Percentiles rank a stretch among this genome's conserved stretches.
Conservation (phyloP, 2,329 filamentous ascomycete genomes). For the Zasmidium citrigriseum region DNA sequence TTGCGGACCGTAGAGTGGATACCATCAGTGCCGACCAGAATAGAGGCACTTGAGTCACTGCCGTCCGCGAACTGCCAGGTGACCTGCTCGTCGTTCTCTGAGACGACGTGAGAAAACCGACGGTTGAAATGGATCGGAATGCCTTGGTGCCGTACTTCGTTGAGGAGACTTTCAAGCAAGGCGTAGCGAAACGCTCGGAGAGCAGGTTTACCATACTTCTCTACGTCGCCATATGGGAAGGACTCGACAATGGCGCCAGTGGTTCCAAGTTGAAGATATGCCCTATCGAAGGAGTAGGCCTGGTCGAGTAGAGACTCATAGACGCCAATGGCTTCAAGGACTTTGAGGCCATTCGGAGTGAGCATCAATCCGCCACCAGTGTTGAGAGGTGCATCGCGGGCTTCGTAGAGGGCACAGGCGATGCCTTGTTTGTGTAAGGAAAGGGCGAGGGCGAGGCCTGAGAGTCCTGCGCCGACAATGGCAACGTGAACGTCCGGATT, state of each 20-base stretch:
- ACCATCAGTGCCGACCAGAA: constrained; percentile 4
- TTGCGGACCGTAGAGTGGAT: constrained; percentile 4
- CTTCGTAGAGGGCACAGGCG: constrained; percentile 4
- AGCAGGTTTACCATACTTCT: constrained; percentile 1
- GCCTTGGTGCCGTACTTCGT: not conserved
- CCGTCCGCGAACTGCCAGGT: constrained; percentile 4
- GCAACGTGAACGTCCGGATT: not conserved
- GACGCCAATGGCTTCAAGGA: constrained; percentile 1
- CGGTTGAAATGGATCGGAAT: constrained; percentile 6
- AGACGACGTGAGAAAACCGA: not conserved
- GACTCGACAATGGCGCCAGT: not conserved
- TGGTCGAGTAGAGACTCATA: not conserved
- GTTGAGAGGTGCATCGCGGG: constrained; percentile 2
- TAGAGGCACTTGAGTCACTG: not conserved
- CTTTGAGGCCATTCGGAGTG: constrained; percentile 4
- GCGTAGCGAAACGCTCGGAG: not conserved
- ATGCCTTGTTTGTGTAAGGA: constrained; percentile 1
- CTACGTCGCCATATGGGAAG: not conserved
- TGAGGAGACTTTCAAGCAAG: not conserved
- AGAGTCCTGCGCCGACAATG: constrained; percentile 4
- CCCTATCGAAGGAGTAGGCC: constrained; percentile 1
- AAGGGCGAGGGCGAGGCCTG: constrained; percentile 1
- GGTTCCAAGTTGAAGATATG: not conserved
- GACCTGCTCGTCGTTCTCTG: not conserved
- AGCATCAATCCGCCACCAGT: constrained; percentile 5